Evolutionary conservation across 805 yeast genomes (phyloP).

Genomic region (Lipomyces mesembrius): DNA sequence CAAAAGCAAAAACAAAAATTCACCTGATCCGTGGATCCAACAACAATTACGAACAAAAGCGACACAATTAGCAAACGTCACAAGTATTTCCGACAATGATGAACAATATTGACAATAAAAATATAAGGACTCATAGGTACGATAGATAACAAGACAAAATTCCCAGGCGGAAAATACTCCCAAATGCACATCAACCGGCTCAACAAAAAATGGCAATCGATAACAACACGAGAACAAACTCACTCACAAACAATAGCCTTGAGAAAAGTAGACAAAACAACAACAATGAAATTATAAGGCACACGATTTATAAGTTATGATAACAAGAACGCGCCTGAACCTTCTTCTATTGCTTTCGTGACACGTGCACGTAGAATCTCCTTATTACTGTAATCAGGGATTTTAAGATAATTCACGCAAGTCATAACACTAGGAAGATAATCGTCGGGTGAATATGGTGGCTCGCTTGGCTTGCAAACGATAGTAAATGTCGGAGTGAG

Average conservation of each 20-base stretch:
- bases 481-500: conserved; percentile 84
- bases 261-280: neutral
- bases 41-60: neutral
- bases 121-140: neutral
- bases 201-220: neutral
- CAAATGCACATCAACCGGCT: neutral
- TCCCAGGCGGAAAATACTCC: neutral
- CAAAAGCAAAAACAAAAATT: neutral
- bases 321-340: conserved; percentile 58
- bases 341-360: conserved; percentile 77
- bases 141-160: conserved; percentile 2
- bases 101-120: neutral
- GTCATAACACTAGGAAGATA: conserved; percentile 98
- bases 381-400: conserved; percentile 77
- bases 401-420: conserved; percentile 89
- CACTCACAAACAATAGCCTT: neutral
- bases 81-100: neutral
- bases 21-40: neutral
- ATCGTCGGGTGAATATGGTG: conserved; percentile 68
- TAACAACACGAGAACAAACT: neutral
- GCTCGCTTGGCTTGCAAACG: conserved; percentile 78
- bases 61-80: neutral
- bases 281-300: neutral
- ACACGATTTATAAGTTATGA: conserved; percentile 15
- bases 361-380: conserved; percentile 64